Evolutionary conservation across 1,139 yeast genomes (phyloP), one percentile per base, ranked within the genome.

Genomic region (Martiniozyma asiatica): DNA sequence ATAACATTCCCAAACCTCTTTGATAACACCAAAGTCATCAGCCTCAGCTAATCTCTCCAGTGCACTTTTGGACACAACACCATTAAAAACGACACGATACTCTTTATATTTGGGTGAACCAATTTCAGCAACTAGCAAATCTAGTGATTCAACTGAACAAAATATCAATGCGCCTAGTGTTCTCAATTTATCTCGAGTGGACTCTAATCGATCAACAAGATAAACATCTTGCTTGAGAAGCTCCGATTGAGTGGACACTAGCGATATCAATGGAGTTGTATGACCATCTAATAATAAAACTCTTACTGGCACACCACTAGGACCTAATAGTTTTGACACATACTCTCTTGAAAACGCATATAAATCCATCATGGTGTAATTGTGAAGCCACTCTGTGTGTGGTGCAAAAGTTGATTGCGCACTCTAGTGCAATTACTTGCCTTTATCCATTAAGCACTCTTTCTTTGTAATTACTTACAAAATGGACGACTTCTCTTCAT

Each of bases 11-110:
- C 77, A 71, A 3, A 89, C 85, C 38, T 68, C 70, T 5, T 66
- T 58, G 7, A 92, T 80, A 6, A 73, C 72, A 48, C 87, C 98
- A 45, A 73, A 65, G 48, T 82, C 92, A 53, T 89, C 99, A 3
- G 82, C 70, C 51, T 84, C 94, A 0, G 98, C 98, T 24, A 89
- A 51, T 33, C 79, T 65, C 50, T 92, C 99, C 41, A 89, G 55
- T 39, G 81, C 80, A 21, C 73, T 62, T 54, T 87, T 87, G 32
- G 72, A 63, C 20, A 85, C 65, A 15, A 73, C 61, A 51, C 85
- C 85, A 51, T 73, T 80, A 61, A 87, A 81, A 43, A 62, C 84
- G 17, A 89, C 52, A 44, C 76, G 77, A 53, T 89, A 89, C 22
- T 63, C 65, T 25, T 75, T 68, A 55, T 84, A 92, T 46, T 76